Evolutionary conservation across 345 rosid species (phyloP).

Genomic region (Dovyalis caffra): DNA sequence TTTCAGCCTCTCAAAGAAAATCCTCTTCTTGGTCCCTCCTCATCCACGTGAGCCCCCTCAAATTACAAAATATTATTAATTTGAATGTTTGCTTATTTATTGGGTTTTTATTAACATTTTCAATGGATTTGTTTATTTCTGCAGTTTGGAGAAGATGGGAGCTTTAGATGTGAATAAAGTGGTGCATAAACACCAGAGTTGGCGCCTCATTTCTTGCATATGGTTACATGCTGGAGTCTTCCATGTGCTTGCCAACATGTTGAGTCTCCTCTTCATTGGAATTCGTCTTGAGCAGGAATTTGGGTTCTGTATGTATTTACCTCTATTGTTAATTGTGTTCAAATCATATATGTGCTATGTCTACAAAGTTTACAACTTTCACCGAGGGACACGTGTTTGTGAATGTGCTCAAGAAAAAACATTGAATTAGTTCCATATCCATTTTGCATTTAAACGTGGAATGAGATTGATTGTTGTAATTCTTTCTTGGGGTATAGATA

Average conservation of each 20-base stretch:
- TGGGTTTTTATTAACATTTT: not conserved
- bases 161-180: constrained; percentile 24
- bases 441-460: not conserved
- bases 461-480: no score
- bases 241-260: constrained; percentile 35
- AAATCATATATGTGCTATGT: not conserved
- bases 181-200: constrained; percentile 22
- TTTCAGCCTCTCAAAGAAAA: constrained; percentile 32
- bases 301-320: constrained; percentile 20
- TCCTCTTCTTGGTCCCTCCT: constrained; percentile 35
- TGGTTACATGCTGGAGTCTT: constrained; percentile 40
- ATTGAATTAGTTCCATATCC: not conserved
- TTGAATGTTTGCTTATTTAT: not conserved
- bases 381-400: not conserved
- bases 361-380: not conserved
- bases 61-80: not conserved
- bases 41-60: constrained; percentile 19
- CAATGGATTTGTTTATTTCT: not conserved
- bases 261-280: constrained; percentile 29
- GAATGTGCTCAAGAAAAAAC: not conserved
- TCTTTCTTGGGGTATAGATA: not conserved
- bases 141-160: constrained; percentile 32
- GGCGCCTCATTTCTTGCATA: constrained; percentile 32
- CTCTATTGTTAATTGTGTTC: not conserved
- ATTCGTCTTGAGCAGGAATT: constrained; percentile 30